Evolutionary conservation across 345 rosid genomes (phyloP).

Genomic region (Kernera saxatilis): DNA sequence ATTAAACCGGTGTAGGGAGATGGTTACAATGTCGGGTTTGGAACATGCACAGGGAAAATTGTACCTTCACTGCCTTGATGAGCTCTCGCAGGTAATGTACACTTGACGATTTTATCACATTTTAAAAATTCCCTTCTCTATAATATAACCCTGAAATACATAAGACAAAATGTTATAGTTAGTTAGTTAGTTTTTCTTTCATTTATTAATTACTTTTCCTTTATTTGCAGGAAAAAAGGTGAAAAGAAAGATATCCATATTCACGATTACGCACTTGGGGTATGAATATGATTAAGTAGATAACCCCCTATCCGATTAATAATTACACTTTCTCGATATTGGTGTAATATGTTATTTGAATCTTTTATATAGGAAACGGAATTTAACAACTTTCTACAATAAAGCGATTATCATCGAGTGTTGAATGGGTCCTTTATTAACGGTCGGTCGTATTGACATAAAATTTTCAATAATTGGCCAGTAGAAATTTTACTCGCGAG

Average conservation of each 20-base stretch:
- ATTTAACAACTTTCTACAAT: neutral
- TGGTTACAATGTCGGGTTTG: constrained; percentile 86
- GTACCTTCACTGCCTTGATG: constrained; percentile 45
- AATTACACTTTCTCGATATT: constrained; percentile 9
- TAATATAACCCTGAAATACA: neutral
- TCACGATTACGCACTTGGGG: neutral
- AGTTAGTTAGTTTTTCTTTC: neutral
- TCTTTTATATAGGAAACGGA: constrained; percentile 10
- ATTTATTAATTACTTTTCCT: neutral
- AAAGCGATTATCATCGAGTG: constrained; percentile 12
- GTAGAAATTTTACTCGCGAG: neutral
- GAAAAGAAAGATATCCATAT: neutral
- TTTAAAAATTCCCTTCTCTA: neutral
- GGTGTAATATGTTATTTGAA: neutral
- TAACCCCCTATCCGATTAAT: neutral
- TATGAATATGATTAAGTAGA: constrained; percentile 4
- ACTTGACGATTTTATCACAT: neutral
- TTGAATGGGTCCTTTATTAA: constrained; percentile 7
- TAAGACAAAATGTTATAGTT: neutral
- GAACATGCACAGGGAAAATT: constrained; percentile 79
- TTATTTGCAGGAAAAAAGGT: neutral
- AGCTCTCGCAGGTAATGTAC: neutral
- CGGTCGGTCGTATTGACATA: constrained; percentile 16
- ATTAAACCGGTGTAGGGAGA: constrained; percentile 55
- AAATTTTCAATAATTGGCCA: neutral